Evolutionary conservation across 2,329 filamentous ascomycete genomes (phyloP), one percentile per base, ranked within the genome.

Genomic region (Xylariaceae sp.): DNA sequence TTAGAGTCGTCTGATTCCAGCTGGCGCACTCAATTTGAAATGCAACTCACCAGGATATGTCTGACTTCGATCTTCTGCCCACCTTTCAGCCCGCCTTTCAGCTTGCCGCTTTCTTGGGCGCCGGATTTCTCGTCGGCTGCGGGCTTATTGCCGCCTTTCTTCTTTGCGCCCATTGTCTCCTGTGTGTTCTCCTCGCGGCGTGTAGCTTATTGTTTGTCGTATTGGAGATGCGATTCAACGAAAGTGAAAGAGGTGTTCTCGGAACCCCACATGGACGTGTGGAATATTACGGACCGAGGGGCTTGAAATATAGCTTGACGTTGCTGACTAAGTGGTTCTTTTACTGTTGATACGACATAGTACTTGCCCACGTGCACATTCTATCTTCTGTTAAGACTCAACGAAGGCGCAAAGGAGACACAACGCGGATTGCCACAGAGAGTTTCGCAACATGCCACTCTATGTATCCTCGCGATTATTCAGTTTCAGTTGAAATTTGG

Each of bases 121-220:
- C 56, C 47, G 60, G 55, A 19, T 55, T 59, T 36, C 46, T 58
- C 22, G 13, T 57, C 45, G 16, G 53, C 49, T 49, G 60, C 61
- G 12, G 52, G 46, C 52, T 62, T 62, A 5, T 44, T 55, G 3
- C 56, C 56, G 53, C 50, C 57, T 43, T 63, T 65, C 50, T 66
- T 65, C 45, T 65, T 66, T 1, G 58, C 49, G 31, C 46, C 62
- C 62, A 66, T 66, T 5, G 44, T 43, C 7, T 28, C 22, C 38
- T 14, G 13, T 4, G 34, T 3, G 4, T 5, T 38, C 4, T 4
- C 5, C 34, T 38, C 13, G 16, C 34, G 34, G 13, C 10, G 4
- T 38, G 10, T 10, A 16, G 13, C 10, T 16, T 14, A 38, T 38
- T 38, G 5, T 10, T 38, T 38, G 22, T 28, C 7, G 22, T 4